These are phyloP conservation scores for Neoconidiobolus thromboides DNA, from an alignment of 371 early-diverging fungal species.

Conservation along the genomic window DNA sequence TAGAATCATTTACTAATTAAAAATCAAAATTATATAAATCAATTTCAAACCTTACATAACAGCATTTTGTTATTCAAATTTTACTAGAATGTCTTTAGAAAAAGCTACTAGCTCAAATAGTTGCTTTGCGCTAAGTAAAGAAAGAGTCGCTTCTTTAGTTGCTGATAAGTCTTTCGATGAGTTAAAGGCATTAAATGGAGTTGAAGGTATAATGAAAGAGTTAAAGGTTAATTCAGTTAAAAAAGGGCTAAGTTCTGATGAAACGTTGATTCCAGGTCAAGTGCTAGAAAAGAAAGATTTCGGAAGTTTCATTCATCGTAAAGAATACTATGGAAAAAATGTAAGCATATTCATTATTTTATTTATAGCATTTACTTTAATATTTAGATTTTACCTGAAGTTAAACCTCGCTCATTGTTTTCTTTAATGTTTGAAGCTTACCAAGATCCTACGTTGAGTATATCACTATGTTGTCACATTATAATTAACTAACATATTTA, in stretches of 20 bases:
- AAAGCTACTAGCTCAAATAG: too few species aligned
- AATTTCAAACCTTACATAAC: too few species aligned
- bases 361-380: too few species aligned
- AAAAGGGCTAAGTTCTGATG: conserved; percentile 41
- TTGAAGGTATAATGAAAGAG: conserved; percentile 28
- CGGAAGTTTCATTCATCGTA: conserved; percentile 32
- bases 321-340: conserved; percentile 40
- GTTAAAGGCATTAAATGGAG: conserved; percentile 46
- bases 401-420: conserved; percentile 31
- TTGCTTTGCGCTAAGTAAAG: too few species aligned
- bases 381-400: conserved; percentile 31
- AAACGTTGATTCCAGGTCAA: conserved; percentile 16
- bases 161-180: conserved; percentile 2
- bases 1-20: too few species aligned
- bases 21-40: too few species aligned
- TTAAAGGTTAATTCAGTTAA: conserved; percentile 35
- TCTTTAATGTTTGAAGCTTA: conserved; percentile 42
- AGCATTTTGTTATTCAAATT: too few species aligned
- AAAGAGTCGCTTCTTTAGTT: too few species aligned
- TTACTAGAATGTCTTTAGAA: too few species aligned
- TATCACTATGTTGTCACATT: too few species aligned
- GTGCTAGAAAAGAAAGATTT: conserved; percentile 6
- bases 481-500: too few species aligned
- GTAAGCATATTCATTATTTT: neutral
- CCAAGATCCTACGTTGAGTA: conserved; percentile 33